Evolutionary conservation across 176 grass and related monocot species (phyloP), one percentile per base, ranked within the genome.

Genomic region (Aegilops tauschii): DNA sequence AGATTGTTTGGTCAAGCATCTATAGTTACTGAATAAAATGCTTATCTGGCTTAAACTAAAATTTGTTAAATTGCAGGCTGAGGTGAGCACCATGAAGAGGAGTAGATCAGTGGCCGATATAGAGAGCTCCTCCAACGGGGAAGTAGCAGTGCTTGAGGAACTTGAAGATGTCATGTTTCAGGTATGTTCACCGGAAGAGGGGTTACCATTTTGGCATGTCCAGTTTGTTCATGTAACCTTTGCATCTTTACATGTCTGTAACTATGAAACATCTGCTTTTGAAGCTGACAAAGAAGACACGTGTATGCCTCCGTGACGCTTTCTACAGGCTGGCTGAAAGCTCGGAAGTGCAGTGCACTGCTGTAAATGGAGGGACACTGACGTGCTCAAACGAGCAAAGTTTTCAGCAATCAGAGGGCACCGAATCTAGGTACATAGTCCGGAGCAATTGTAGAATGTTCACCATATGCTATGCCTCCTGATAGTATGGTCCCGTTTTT

Each of bases 231-330:
- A 62, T 79, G 49, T 29, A 56, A 76, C n/a, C 28, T 28, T 61
- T 61, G 35, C 35, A 81, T 40, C 47, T 70, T 18, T 79, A 37
- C 72, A 23, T 87, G 36, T 45, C 17, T 77, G 9, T 76, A 61
- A 78, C 45, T 0, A 76, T 54, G 39, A 81, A 75, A 73, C 47
- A 11, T 72, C 17, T 32, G 40, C 77, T 40, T 79, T 63, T 86
- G 80, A 78, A 96, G 94, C 77, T 96, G 87, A 90, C 90, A 5
- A 88, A 86, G 78, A 80, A 84, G 81, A 90, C 89, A 28, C 72
- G 94, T 58, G 80, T 93, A 40, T 96, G 92, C 89, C 83, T 90
- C 89, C 90, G 94, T 78, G 94, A 96, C 71, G 88, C 94, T 63
- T 96, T 93, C 68, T 93, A 93, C 85, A 88, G 94, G 76, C 74